phyloP scores from a whole-genome alignment of 257 asterid genomes.

The Primulina tabacum region DNA sequence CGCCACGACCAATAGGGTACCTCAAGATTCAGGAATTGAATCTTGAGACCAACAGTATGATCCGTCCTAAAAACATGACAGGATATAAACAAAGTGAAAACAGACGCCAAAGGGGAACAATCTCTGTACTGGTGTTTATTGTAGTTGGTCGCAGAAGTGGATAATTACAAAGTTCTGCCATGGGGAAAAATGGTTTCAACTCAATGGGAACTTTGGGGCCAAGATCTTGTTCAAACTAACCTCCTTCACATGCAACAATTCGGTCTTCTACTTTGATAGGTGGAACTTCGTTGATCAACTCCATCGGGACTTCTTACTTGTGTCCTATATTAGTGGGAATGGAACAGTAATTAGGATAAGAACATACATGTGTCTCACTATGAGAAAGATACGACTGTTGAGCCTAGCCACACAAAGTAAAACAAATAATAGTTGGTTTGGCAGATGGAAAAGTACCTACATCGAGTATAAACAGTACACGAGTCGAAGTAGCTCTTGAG shows the following conservation, averaged over 20 bases:
- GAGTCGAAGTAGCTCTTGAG: background rate
- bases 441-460: background rate
- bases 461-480: background rate
- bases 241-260: slow-evolving; percentile 93
- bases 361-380: background rate
- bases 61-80: too few relatives aligned
- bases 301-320: slow-evolving; percentile 82
- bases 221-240: slow-evolving; percentile 36
- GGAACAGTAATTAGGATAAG: slow-evolving; percentile 8
- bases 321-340: slow-evolving; percentile 45
- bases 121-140: too few relatives aligned
- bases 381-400: background rate
- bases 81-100: too few relatives aligned
- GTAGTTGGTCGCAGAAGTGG: background rate
- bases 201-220: background rate
- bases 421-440: background rate
- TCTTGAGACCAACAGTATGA: too few relatives aligned
- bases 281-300: slow-evolving; percentile 94
- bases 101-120: too few relatives aligned
- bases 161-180: background rate
- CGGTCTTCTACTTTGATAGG: slow-evolving; percentile 86
- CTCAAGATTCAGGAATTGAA: too few relatives aligned
- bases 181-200: background rate
- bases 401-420: background rate
- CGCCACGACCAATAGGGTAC: too few relatives aligned